These are phyloP conservation scores for Aspergillaceae sp. DNA, from an alignment of 2,329 filamentous ascomycete genomes.

Conservation along the genomic window DNA sequence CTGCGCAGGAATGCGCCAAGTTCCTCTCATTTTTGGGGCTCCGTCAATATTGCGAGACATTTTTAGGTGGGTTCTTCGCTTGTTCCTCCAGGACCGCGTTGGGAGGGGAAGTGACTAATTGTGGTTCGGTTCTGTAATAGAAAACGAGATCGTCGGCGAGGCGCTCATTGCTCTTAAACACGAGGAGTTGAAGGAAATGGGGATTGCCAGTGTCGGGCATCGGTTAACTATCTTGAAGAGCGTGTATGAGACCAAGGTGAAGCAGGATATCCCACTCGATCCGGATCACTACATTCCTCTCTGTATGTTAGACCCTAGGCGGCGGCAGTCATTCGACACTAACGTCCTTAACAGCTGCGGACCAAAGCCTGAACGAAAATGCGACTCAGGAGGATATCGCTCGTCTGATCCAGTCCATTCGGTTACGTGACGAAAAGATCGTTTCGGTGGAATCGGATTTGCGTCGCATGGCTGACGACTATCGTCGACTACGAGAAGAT, in stretches of 20 bases:
- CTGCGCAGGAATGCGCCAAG: constrained; percentile 78
- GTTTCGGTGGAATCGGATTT: constrained; percentile 74
- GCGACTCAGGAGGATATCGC: constrained; percentile 91
- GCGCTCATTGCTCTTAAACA: constrained; percentile 81
- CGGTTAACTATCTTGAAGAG: constrained; percentile 89
- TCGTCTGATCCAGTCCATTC: constrained; percentile 79
- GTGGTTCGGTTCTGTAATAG: constrained; percentile 39
- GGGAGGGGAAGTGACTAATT: constrained; percentile 1
- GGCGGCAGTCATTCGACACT: not conserved
- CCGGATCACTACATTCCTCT: constrained; percentile 88
- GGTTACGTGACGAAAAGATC: constrained; percentile 84
- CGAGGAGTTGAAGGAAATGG: constrained; percentile 91
- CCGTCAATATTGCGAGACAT: constrained; percentile 71
- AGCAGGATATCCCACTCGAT: constrained; percentile 83
- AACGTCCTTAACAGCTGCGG: constrained; percentile 57
- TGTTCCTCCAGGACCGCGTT: constrained; percentile 3
- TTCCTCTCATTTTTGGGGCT: constrained; percentile 74
- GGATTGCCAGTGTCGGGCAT: constrained; percentile 85
- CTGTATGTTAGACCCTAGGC: constrained; percentile 46
- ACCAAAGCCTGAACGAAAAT: constrained; percentile 76
- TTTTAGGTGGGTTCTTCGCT: constrained; percentile 60
- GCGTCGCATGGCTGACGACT: constrained; percentile 76
- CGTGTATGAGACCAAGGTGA: constrained; percentile 92
- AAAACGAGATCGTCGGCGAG: constrained; percentile 91
- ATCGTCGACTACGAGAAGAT: constrained; percentile 79